A percentile compares a stretch with the other conserved stretches of the same genome.
phyloP scores from a whole-genome alignment of 75 land plant species.

The Cupressus sempervirens region DNA sequence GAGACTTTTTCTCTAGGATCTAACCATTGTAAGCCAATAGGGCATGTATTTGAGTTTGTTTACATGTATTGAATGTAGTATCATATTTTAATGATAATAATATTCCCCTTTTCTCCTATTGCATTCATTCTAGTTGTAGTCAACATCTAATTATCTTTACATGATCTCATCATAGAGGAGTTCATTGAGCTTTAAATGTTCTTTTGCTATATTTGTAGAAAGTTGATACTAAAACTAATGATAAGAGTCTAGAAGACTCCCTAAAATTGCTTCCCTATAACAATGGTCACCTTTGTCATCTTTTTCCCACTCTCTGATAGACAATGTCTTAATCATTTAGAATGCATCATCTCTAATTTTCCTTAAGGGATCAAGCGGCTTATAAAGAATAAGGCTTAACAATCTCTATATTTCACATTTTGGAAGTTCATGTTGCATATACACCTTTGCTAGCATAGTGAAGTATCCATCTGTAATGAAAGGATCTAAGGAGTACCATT shows the following conservation, averaged over 20 bases:
- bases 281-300: constrained; percentile 87
- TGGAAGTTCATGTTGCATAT: constrained; percentile 97
- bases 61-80: no score
- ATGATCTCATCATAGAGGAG: constrained; percentile 96
- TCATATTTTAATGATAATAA: no score
- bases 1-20: no score
- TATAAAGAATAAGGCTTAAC: constrained; percentile 92
- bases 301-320: constrained; percentile 96
- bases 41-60: no score
- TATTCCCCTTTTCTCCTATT: no score
- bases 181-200: constrained; percentile 94
- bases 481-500: constrained; percentile 94
- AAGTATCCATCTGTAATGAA: constrained; percentile 98
- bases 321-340: constrained; percentile 97
- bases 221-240: constrained; percentile 98
- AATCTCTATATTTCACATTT: constrained; percentile 94
- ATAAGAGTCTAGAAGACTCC: constrained; percentile 95
- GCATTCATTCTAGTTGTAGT: no score
- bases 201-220: constrained; percentile 93
- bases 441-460: constrained; percentile 97
- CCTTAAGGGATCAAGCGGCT: constrained; percentile 88
- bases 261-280: constrained; percentile 95
- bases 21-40: no score
- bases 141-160: constrained; percentile 99
- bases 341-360: constrained; percentile 98